Percentiles rank a stretch among this genome's conserved stretches.
These are phyloP conservation scores for Diaporthe sp. DNA, from an alignment of 2,329 filamentous ascomycete genomes.

Conservation along the genomic window DNA sequence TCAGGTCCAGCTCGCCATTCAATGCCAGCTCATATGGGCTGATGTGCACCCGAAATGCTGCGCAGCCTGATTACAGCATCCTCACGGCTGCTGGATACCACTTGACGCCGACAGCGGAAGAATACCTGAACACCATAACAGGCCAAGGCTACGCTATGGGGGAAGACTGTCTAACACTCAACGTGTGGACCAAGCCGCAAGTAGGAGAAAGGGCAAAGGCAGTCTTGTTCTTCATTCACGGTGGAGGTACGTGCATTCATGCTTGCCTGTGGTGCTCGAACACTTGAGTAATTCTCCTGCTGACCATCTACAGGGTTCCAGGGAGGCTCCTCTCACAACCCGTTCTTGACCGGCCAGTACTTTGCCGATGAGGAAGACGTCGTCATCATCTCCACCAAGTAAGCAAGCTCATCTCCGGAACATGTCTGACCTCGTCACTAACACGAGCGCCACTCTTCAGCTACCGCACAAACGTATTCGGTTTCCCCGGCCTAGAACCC, in stretches of 20 bases:
- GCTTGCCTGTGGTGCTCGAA: not conserved
- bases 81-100: slow-evolving; percentile 12
- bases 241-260: slow-evolving; percentile 47
- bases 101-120: not conserved
- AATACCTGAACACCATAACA: slow-evolving; percentile 1
- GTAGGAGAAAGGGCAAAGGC: slow-evolving; percentile 52
- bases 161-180: slow-evolving; percentile 56
- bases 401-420: not conserved
- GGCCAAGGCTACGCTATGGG: slow-evolving; percentile 1
- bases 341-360: slow-evolving; percentile 24
- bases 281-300: not conserved
- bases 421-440: not conserved
- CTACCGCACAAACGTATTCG: slow-evolving; percentile 31
- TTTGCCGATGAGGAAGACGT: slow-evolving; percentile 34
- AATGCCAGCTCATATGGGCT: slow-evolving; percentile 6
- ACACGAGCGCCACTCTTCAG: not conserved
- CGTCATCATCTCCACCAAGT: slow-evolving; percentile 29
- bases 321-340: slow-evolving; percentile 45
- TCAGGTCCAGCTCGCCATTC: not conserved
- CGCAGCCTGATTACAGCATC: not conserved
- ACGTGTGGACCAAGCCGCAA: slow-evolving; percentile 55
- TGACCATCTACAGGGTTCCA: slow-evolving; percentile 48
- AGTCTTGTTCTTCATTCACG: slow-evolving; percentile 60
- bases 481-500: slow-evolving; percentile 27
- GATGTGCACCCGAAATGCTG: slow-evolving; percentile 1